phyloP scores from a whole-genome alignment of 2,329 filamentous ascomycete genomes.

The Teratosphaeria viscida region DNA sequence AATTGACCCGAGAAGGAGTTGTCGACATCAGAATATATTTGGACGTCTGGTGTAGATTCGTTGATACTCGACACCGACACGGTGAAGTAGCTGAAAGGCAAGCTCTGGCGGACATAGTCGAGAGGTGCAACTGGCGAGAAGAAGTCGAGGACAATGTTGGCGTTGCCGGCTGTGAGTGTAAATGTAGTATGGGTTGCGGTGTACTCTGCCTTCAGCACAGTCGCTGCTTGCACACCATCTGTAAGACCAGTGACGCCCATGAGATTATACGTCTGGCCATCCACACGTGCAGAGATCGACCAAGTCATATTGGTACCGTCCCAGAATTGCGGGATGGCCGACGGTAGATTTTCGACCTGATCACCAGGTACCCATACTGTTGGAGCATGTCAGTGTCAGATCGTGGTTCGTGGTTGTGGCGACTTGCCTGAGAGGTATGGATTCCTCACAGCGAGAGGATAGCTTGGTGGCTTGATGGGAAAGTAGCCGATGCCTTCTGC shows the following conservation, averaged over 20 bases:
- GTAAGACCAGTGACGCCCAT: slow-evolving; percentile 28
- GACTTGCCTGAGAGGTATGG: slow-evolving; percentile 30
- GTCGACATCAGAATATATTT: slow-evolving; percentile 36
- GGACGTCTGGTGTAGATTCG: slow-evolving; percentile 21
- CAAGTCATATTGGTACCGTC: slow-evolving; percentile 31
- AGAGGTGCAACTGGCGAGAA: slow-evolving; percentile 35
- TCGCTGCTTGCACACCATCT: slow-evolving; percentile 22
- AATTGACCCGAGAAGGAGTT: slow-evolving; percentile 33
- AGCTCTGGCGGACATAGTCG: slow-evolving; percentile 33
- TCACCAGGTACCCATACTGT: slow-evolving; percentile 34
- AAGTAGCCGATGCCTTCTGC: neutral
- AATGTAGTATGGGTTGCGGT: slow-evolving; percentile 35
- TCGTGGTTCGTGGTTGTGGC: neutral
- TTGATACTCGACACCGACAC: slow-evolving; percentile 22
- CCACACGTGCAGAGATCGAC: slow-evolving; percentile 33
- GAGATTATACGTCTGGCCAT: slow-evolving; percentile 32
- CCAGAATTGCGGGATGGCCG: slow-evolving; percentile 34
- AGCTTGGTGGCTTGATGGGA: neutral
- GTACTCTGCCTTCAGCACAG: slow-evolving; percentile 28
- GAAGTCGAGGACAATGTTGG: slow-evolving; percentile 32
- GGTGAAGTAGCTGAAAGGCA: slow-evolving; percentile 36
- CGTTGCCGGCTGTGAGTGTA: slow-evolving; percentile 27
- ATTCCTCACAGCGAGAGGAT: slow-evolving; percentile 28
- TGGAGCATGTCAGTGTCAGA: neutral
- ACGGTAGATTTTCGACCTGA: slow-evolving; percentile 27